phyloP scores from a whole-genome alignment of 1,139 yeast genomes.

The Lodderomyces theae region DNA sequence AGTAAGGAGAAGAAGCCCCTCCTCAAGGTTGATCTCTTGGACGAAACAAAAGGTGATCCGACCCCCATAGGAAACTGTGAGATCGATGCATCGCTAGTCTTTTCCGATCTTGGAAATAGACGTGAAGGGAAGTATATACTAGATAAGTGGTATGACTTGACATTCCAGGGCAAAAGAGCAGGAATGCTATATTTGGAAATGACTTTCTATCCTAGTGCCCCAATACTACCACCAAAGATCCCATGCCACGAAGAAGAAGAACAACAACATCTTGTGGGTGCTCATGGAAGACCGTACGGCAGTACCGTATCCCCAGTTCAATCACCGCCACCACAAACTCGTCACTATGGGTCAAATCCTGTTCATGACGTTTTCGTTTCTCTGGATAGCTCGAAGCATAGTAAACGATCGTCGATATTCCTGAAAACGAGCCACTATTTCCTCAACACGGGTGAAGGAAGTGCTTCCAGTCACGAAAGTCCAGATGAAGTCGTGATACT shows the following conservation, averaged over 20 bases:
- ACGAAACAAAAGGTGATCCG: slow-evolving; percentile 84
- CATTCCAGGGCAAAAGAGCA: slow-evolving; percentile 70
- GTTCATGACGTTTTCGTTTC: slow-evolving; percentile 30
- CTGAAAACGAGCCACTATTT: slow-evolving; percentile 15
- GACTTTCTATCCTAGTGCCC: slow-evolving; percentile 79
- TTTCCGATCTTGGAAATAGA: slow-evolving; percentile 42
- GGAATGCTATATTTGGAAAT: slow-evolving; percentile 88
- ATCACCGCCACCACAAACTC: slow-evolving; percentile 15
- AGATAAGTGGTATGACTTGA: slow-evolving; percentile 80
- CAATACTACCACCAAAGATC: slow-evolving; percentile 44
- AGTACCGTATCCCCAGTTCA: not conserved
- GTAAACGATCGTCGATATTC: slow-evolving; percentile 14
- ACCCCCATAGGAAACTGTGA: slow-evolving; percentile 82
- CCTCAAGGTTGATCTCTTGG: slow-evolving; percentile 73
- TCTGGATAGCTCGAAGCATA: slow-evolving; percentile 16
- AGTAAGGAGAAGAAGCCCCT: slow-evolving; percentile 61
- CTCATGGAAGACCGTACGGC: not conserved
- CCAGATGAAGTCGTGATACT: slow-evolving; percentile 4
- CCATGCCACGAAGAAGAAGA: slow-evolving; percentile 8
- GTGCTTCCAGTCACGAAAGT: slow-evolving; percentile 4
- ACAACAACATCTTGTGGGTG: not conserved
- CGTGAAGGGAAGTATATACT: slow-evolving; percentile 66
- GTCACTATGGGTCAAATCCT: slow-evolving; percentile 12
- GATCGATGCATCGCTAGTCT: slow-evolving; percentile 72
- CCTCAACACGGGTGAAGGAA: not conserved